These are phyloP conservation scores for Aspergillus sclerotioniger DNA, from an alignment of 495 filamentous ascomycete species.

Conservation along the genomic window DNA sequence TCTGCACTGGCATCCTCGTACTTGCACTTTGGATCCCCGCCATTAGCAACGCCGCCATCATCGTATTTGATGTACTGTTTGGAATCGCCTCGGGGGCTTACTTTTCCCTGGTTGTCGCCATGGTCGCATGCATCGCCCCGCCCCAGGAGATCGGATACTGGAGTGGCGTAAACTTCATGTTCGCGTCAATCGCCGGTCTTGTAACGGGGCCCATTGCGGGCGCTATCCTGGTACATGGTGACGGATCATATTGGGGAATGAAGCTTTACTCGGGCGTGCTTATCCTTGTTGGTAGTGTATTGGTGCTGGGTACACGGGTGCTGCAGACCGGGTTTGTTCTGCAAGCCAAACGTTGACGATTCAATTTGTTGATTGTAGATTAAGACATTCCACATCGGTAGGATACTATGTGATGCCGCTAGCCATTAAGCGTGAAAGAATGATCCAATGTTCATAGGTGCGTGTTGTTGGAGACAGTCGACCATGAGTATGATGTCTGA, in stretches of 20 bases:
- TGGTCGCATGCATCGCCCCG: conserved; percentile 30
- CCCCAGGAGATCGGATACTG: conserved; percentile 28
- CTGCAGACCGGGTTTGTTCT: conserved; percentile 15
- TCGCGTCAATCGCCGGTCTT: conserved; percentile 37
- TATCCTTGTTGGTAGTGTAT: conserved; percentile 17
- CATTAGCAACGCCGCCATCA: conserved; percentile 17
- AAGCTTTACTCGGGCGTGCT: conserved; percentile 29
- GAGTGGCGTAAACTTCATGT: conserved; percentile 22
- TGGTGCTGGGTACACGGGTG: conserved; percentile 16
- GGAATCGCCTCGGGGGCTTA: conserved; percentile 37
- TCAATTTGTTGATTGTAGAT: neutral
- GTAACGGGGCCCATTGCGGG: conserved; percentile 68
- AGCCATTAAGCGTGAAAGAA: too few relatives aligned
- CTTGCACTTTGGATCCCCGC: conserved; percentile 37
- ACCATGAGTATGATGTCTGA: too few relatives aligned
- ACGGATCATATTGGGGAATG: conserved; percentile 21
- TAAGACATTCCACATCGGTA: neutral
- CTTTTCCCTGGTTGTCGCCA: conserved; percentile 27
- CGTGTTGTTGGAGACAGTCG: too few relatives aligned
- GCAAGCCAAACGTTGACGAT: conserved; percentile 15
- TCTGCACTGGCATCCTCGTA: conserved; percentile 23
- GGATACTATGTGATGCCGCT: neutral
- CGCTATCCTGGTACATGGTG: conserved; percentile 19
- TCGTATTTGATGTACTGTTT: conserved; percentile 30
- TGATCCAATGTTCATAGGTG: too few relatives aligned